phyloP scores from a whole-genome alignment of 139 green algal species.

The Chlamydomonas incerta region DNA sequence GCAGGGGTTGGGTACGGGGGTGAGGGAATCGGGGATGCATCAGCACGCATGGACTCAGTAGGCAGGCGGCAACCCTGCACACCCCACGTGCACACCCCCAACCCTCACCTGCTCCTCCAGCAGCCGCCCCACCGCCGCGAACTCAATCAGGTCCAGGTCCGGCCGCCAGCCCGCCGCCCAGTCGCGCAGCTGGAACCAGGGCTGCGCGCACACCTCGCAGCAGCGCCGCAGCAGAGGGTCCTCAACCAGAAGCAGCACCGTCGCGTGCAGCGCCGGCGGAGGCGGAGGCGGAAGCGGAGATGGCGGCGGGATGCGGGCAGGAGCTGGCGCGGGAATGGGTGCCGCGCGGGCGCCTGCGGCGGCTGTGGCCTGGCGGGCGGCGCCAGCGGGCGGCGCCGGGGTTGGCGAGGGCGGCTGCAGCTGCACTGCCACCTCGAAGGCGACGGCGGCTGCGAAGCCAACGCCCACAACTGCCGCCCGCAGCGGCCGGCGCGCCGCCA shows the following conservation, averaged over 20 bases:
- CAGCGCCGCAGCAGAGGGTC: slow-evolving; percentile 51
- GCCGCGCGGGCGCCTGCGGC: not conserved
- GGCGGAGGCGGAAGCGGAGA: too few relatives aligned
- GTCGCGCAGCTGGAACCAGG: slow-evolving; percentile 65
- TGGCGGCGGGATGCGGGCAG: too few relatives aligned
- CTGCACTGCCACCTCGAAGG: slow-evolving; percentile 79
- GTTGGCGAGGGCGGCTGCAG: too few relatives aligned
- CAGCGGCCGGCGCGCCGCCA: not conserved
- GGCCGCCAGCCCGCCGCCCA: slow-evolving; percentile 52
- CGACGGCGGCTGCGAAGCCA: slow-evolving; percentile 69
- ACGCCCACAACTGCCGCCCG: slow-evolving; percentile 65
- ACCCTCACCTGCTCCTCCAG: slow-evolving; percentile 40
- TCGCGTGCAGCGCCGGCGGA: slow-evolving; percentile 1
- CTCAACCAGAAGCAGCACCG: slow-evolving; percentile 58
- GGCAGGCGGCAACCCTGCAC: too few relatives aligned
- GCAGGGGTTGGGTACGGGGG: not conserved
- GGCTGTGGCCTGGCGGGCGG: not conserved
- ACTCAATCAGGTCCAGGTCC: slow-evolving; percentile 60
- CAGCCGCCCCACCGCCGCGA: not conserved
- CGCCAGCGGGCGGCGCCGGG: too few relatives aligned
- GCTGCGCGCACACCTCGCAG: slow-evolving; percentile 54
- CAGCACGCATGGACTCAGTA: too few relatives aligned
- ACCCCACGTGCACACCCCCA: too few relatives aligned
- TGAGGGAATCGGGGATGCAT: not conserved
- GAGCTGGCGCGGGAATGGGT: not conserved